Conservation (phyloP, 2,329 filamentous ascomycete genomes). For the Sporothrix inflata region DNA sequence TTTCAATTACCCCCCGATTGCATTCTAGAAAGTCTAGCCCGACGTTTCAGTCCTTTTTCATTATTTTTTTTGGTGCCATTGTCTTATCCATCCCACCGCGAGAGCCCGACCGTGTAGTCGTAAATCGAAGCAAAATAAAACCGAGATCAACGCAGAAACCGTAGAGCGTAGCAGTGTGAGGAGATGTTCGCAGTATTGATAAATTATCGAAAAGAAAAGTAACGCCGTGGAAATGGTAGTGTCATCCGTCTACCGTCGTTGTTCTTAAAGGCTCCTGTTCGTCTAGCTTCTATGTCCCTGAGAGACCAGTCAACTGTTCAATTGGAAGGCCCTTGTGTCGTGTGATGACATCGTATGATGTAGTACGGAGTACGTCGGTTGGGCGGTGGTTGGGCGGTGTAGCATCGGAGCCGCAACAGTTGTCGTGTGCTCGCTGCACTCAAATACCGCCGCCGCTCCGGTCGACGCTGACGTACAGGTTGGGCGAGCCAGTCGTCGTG, state of each 20-base stretch:
- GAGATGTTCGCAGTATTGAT: not conserved
- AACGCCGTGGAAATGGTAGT: constrained; percentile 8
- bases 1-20: not conserved
- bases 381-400: not conserved
- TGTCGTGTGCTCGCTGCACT: not conserved
- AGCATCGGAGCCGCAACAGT: not conserved
- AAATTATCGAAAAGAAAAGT: not conserved
- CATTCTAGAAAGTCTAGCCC: not conserved
- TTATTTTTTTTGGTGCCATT: not conserved
- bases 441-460: constrained; percentile 54
- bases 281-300: too few species aligned
- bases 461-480: constrained; percentile 56
- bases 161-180: not conserved
- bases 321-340: not conserved
- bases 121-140: not conserved
- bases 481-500: constrained; percentile 34
- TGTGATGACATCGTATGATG: not conserved
- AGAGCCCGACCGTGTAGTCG: too few species aligned
- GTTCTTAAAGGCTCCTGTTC: not conserved
- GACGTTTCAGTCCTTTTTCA: not conserved
- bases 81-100: not conserved
- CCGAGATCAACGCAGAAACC: not conserved
- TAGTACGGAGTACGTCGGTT: not conserved
- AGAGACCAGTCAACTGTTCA: too few species aligned
- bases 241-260: not conserved